A percentile compares a stretch with the other conserved stretches of the same genome.
These are phyloP conservation scores for Heliamphora exappendiculata DNA, from an alignment of 148 eudicot genomes.

Conservation along the genomic window DNA sequence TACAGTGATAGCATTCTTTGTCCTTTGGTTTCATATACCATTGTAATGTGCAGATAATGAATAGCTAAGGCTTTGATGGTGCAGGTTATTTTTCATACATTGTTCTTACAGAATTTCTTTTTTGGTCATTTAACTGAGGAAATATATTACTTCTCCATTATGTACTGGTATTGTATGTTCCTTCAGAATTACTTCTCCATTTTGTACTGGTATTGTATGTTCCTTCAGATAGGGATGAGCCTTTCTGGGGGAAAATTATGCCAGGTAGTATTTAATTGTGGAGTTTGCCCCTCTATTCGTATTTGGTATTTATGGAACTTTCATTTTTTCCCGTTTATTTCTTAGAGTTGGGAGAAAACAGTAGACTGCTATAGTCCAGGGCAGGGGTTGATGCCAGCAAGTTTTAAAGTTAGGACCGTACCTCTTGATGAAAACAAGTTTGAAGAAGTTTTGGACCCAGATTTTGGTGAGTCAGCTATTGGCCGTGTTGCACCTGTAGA, in stretches of 20 bases:
- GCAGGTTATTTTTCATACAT: neutral
- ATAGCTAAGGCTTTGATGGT: no score
- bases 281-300: neutral
- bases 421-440: slow-evolving; percentile 52
- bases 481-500: slow-evolving; percentile 94
- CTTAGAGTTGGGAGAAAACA: slow-evolving; percentile 96
- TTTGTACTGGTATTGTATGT: neutral
- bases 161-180: neutral
- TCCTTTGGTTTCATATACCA: no score
- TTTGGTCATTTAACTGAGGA: neutral
- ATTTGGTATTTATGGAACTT: neutral
- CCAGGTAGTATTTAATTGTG: neutral
- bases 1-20: no score
- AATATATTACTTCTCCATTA: neutral
- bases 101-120: neutral
- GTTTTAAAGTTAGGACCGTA: slow-evolving; percentile 59
- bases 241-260: neutral
- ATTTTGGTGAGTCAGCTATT: slow-evolving; percentile 69
- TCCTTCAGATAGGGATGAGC: neutral
- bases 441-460: slow-evolving; percentile 76
- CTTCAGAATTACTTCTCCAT: neutral
- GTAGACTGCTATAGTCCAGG: slow-evolving; percentile 89
- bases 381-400: slow-evolving; percentile 76
- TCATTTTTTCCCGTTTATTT: slow-evolving; percentile 1
- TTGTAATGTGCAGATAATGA: no score